Base-by-base conservation (phyloP, 2,329 filamentous ascomycete genomes). In the Paecilomyces sp. region DNA sequence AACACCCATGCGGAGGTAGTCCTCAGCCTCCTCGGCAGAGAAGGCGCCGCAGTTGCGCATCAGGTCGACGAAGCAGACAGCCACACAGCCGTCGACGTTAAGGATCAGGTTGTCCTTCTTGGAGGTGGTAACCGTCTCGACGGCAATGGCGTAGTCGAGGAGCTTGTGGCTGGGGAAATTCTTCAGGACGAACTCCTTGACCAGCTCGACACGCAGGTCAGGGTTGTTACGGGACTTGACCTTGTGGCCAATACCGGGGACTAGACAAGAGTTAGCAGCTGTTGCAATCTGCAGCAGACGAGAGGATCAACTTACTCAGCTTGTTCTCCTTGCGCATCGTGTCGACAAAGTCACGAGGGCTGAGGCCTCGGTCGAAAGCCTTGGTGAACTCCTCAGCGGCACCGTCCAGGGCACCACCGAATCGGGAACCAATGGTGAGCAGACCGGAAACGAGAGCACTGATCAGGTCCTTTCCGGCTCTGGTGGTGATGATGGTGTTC, bases 71-170 rank as follows among this genome's bases (percentile, higher is more conserved):
- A 99, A 99, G 88, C 92, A 97, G 76, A 99, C 94, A 67, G 94
- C 94, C 73, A 99, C 90, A 78, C 91, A 96, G 71, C 94, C 94
- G 75, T 97, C 94, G 61, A 99, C 94, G 84, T 99, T 99, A 73
- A 99, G 88, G 71, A 99, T 99, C 69, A 99, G 87, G 85, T 97
- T 99, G 83, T 99, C 94, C 86, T 99, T 99, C 90, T 99, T 99
- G 66, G 92, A 97, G 56, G 94, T 99, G 59, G 94, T 99, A 66
- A 99, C 94, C 11, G 90, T 90, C 86, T 99, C 94, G 68, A 99
- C 94, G 54, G 94, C 94, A 74, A 99, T 87, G 67, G 94, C 94
- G 78, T 97, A 99, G 83, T 99, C 94, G 76, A 99, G 91, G 75
- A 97, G 88, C 86, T 97, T 97, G 85, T 90, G 91, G 82, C 82